Base-by-base conservation (phyloP, 176 grass and related monocot genomes). In the Zea luxurians region DNA sequence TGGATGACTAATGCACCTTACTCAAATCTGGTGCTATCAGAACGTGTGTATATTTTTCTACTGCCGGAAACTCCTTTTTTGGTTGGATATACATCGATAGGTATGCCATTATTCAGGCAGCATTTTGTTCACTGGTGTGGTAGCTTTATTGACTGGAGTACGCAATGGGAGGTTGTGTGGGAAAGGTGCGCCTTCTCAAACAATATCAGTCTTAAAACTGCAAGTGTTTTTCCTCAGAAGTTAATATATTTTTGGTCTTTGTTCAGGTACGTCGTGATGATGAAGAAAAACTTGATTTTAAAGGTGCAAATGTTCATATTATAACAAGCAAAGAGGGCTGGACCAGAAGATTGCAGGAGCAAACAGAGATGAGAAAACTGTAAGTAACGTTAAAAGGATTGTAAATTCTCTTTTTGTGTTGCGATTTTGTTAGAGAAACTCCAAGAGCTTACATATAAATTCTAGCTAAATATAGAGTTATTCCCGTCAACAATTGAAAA, bases 291-390 rank as follows among this genome's bases (percentile, higher is more conserved):
- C 79, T 86, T 82, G 83, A 94, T 70, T 94, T 87, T 80, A 85
- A 82, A 86, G 96, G 87, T 66, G 96, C 88, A 64, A 94, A 98
- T 87, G 96, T 92, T 55, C 86, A 94, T 78, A 49, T 87, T 44
- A 90, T 98, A 72, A 87, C 83, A 50, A 99, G 57, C 83, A 95
- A 95, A 90, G 96, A 95, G 43, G 79, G 57, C 60, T 99, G 92
- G 92, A 99, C 53, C 60, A 90, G 79, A 94, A 95, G 84, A 81
- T 95, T 66, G 84, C 72, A 54, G 88, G 95, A 87, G 96, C 96
- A 85, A 90, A 91, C 71, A 89, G 86, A 60, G 90, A 88, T 87
- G 92, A 88, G 54, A 99, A 91, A 86, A 90, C 87, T 4, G 96
- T 99, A 91, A 92, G 92, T 40, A 83, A 77, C 74, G n/a, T 64